Conservation (phyloP, 129 eudicot species). For the Lactuca saligna region DNA sequence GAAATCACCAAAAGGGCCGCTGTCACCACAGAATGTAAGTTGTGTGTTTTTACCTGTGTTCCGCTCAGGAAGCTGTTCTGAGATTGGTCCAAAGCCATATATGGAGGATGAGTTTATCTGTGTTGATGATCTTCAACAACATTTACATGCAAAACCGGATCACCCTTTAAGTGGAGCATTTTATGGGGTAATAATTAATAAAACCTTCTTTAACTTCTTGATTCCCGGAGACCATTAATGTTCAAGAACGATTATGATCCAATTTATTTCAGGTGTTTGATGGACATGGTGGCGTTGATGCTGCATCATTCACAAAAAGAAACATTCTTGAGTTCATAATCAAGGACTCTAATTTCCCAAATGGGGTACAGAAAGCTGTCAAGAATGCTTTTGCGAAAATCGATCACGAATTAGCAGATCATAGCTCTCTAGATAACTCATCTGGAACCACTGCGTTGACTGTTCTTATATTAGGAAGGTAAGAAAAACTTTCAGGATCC, state of each 20-base stretch:
- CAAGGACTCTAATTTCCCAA: conserved; percentile 64
- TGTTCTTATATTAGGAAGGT: conserved; percentile 77
- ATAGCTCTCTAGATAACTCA: conserved; percentile 60
- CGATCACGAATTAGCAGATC: conserved; percentile 78
- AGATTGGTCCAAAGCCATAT: conserved; percentile 69
- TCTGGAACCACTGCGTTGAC: conserved; percentile 87
- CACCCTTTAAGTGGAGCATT: conserved; percentile 73
- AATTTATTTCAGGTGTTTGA: conserved; percentile 61
- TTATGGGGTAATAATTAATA: conserved; percentile 62
- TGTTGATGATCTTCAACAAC: conserved; percentile 64
- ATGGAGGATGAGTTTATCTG: conserved; percentile 92
- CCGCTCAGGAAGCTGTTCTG: conserved; percentile 85
- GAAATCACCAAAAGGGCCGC: conserved; percentile 32
- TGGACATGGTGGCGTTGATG: conserved; percentile 92
- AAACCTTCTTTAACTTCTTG: conserved; percentile 6
- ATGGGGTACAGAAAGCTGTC: conserved; percentile 56
- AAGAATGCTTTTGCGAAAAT: conserved; percentile 74
- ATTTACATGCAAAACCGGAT: conserved; percentile 33
- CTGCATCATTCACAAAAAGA: conserved; percentile 65
- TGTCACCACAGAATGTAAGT: conserved; percentile 45
- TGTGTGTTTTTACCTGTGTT: conserved; percentile 50
- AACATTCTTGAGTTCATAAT: conserved; percentile 67
- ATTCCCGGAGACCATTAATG: neutral
- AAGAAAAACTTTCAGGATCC: conserved; percentile 10
- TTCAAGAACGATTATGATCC: too few species aligned